Evolutionary conservation across 208 protist species (phyloP).

Genomic region (Leishmania arabica): DNA sequence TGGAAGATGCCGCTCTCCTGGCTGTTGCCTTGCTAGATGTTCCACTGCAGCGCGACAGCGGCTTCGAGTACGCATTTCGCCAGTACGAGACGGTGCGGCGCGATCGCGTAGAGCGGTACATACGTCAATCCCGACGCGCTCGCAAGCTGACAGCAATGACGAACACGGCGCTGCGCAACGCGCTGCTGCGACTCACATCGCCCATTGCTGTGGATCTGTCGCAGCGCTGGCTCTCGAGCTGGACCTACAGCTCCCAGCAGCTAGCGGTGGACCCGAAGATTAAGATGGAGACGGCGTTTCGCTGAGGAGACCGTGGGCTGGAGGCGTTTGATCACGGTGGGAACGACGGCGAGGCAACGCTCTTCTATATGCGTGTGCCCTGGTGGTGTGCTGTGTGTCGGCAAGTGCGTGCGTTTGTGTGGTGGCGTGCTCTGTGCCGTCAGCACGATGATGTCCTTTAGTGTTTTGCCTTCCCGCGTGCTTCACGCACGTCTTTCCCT

Average conservation of each 20-base stretch:
- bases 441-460: too few species aligned
- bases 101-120: conserved; percentile 87
- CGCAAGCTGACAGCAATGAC: conserved; percentile 59
- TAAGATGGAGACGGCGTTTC: conserved; percentile 82
- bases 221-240: conserved; percentile 83
- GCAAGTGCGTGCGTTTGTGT: not conserved
- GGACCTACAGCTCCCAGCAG: conserved; percentile 86
- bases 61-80: conserved; percentile 85
- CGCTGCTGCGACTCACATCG: conserved; percentile 47
- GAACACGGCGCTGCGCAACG: conserved; percentile 53
- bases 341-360: not conserved
- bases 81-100: conserved; percentile 86
- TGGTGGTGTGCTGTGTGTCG: not conserved
- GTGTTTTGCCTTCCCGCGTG: too few species aligned
- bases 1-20: conserved; percentile 88
- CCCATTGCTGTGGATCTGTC: conserved; percentile 41
- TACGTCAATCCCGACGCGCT: conserved; percentile 81
- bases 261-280: conserved; percentile 86
- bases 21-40: conserved; percentile 82
- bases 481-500: not conserved
- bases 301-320: conserved; percentile 14
- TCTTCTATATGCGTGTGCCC: not conserved
- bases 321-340: not conserved
- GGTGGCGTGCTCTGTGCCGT: not conserved
- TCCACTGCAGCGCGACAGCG: conserved; percentile 72